A percentile compares a stretch with the other conserved stretches of the same genome.
Evolutionary conservation across 495 filamentous ascomycete genomes (phyloP).

Genomic region (Acidiella bohemica): DNA sequence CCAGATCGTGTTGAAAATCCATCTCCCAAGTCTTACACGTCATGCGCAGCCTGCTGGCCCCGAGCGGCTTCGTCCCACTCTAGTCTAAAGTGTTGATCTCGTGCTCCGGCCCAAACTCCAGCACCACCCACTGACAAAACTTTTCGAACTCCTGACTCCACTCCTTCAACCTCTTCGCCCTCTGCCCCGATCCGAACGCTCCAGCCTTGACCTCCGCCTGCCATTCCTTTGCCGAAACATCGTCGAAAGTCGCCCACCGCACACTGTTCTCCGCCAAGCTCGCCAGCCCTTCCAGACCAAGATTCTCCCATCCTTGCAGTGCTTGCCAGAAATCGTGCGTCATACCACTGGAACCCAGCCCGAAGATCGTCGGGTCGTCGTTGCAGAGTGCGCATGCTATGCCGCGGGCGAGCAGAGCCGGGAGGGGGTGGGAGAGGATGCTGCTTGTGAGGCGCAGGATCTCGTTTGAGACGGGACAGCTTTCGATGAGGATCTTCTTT

Average conservation of each 20-base stretch:
- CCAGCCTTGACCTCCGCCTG: constrained; percentile 55
- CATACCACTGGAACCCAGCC: constrained; percentile 60
- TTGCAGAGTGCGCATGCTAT: constrained; percentile 66
- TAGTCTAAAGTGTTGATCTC: constrained; percentile 18
- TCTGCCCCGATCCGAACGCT: constrained; percentile 55
- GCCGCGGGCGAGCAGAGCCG: constrained; percentile 70
- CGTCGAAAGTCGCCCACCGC: constrained; percentile 76
- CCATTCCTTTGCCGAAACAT: constrained; percentile 58
- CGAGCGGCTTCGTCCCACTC: not conserved
- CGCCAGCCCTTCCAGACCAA: constrained; percentile 69
- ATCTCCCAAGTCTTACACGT: too few species aligned
- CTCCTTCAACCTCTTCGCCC: constrained; percentile 57
- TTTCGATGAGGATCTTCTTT: constrained; percentile 75
- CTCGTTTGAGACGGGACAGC: constrained; percentile 76
- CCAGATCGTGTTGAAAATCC: too few species aligned
- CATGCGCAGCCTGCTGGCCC: too few species aligned
- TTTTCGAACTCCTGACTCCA: constrained; percentile 74
- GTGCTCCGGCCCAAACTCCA: constrained; percentile 48
- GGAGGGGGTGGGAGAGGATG: constrained; percentile 67
- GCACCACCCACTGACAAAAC: constrained; percentile 83
- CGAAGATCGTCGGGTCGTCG: constrained; percentile 73
- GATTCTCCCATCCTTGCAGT: constrained; percentile 70
- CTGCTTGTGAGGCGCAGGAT: constrained; percentile 63
- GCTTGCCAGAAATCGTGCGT: constrained; percentile 90
- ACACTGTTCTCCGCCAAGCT: constrained; percentile 86